phyloP scores from a whole-genome alignment of 1,284 basidiomycete genomes.

The Rhodotorula sp. region DNA sequence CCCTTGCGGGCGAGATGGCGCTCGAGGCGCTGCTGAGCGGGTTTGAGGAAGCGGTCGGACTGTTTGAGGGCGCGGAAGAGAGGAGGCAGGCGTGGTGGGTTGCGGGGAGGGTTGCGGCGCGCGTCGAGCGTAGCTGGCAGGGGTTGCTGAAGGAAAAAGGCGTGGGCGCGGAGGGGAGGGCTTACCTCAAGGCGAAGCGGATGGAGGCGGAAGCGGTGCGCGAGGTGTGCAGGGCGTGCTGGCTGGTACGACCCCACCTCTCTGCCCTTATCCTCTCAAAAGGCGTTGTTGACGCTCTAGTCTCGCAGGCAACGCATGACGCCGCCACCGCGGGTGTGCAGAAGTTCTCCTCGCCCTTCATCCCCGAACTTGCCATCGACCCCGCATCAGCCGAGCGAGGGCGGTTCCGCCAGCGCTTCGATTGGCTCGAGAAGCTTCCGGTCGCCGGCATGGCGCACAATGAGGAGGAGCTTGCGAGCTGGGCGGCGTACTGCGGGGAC shows the following conservation, averaged over 20 bases:
- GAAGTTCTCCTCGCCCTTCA: slow-evolving; percentile 25
- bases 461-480: background rate
- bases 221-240: background rate
- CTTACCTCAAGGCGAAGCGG: slow-evolving; percentile 8
- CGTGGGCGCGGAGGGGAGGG: background rate
- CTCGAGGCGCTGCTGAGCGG: slow-evolving; percentile 28
- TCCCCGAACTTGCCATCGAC: background rate
- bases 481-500: background rate
- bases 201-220: background rate
- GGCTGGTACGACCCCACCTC: slow-evolving; percentile 4
- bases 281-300: background rate
- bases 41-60: slow-evolving; percentile 19
- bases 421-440: slow-evolving; percentile 9
- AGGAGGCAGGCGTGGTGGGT: slow-evolving; percentile 32
- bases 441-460: background rate
- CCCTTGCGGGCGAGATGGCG: background rate
- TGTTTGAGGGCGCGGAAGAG: slow-evolving; percentile 1
- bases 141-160: background rate
- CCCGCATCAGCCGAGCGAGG: background rate
- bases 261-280: too few relatives aligned
- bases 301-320: background rate
- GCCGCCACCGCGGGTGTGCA: background rate
- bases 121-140: background rate
- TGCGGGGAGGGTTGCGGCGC: background rate
- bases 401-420: slow-evolving; percentile 18